Evolutionary conservation across 2,329 filamentous ascomycete genomes (phyloP).

Genomic region (Talaromyces sp.): DNA sequence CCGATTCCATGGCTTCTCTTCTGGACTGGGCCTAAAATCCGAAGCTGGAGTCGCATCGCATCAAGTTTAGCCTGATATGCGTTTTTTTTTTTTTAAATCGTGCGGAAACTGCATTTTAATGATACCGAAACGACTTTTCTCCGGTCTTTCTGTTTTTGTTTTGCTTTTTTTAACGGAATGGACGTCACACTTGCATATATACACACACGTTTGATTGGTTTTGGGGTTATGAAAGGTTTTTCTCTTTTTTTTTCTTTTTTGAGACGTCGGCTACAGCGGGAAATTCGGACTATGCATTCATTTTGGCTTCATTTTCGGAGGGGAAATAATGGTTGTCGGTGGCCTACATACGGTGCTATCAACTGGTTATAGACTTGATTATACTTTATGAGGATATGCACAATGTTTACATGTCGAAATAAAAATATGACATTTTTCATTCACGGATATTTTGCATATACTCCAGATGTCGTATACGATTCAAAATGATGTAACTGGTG

Average conservation of each 20-base stretch:
- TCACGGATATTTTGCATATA: background rate
- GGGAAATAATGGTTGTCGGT: background rate
- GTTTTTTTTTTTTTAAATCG: background rate
- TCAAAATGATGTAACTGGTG: no score
- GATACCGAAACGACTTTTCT: background rate
- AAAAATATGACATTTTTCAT: background rate
- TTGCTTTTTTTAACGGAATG: background rate
- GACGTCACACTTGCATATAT: background rate
- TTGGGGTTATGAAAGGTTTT: background rate
- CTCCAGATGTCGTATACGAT: no score
- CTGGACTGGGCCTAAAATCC: constrained; percentile 26
- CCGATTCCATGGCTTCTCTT: constrained; percentile 39
- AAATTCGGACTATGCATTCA: background rate
- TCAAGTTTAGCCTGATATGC: background rate
- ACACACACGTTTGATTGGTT: background rate
- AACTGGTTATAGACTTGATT: background rate
- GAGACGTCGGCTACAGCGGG: background rate
- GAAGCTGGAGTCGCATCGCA: constrained; percentile 20
- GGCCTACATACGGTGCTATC: background rate
- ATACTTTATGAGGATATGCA: background rate
- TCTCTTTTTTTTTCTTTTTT: background rate
- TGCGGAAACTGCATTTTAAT: background rate
- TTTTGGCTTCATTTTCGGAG: background rate
- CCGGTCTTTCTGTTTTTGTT: background rate
- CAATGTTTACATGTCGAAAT: background rate